These are phyloP conservation scores for Mortierella sp. DNA, from an alignment of 371 early-diverging fungal genomes.

Conservation along the genomic window DNA sequence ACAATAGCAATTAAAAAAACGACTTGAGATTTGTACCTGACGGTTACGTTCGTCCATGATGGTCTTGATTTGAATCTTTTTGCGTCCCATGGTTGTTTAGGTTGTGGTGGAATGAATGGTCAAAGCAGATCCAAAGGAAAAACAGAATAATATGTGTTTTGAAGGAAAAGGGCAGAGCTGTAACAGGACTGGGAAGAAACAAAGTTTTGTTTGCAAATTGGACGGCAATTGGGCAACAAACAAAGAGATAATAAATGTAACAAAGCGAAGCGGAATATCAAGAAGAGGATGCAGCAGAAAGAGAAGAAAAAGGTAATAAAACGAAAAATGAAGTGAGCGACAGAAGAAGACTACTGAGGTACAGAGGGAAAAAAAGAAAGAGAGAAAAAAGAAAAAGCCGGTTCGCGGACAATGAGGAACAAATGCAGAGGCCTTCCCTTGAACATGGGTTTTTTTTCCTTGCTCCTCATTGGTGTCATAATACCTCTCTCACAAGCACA, in stretches of 20 bases:
- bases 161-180: not conserved
- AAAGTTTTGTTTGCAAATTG: constrained; percentile 3
- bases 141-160: not conserved
- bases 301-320: not conserved
- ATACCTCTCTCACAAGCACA: not conserved
- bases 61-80: constrained; percentile 96
- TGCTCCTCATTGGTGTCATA: constrained; percentile 3
- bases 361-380: not conserved
- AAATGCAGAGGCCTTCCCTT: not conserved
- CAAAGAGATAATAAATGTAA: not conserved
- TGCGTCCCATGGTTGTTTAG: constrained; percentile 85
- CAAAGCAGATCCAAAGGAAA: not conserved
- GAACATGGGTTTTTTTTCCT: not conserved
- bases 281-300: not conserved
- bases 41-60: constrained; percentile 96
- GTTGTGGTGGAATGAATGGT: not conserved
- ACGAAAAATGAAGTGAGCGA: not conserved
- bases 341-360: not conserved
- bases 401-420: not conserved
- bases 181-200: not conserved
- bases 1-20: not conserved
- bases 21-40: constrained; percentile 70
- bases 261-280: no score
- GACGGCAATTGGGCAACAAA: constrained; percentile 3
- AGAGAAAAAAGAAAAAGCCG: not conserved